A percentile compares a stretch with the other conserved stretches of the same genome.
Evolutionary conservation across 2,329 filamentous ascomycete genomes (phyloP).

Genomic region (Exophiala xenobiotica): DNA sequence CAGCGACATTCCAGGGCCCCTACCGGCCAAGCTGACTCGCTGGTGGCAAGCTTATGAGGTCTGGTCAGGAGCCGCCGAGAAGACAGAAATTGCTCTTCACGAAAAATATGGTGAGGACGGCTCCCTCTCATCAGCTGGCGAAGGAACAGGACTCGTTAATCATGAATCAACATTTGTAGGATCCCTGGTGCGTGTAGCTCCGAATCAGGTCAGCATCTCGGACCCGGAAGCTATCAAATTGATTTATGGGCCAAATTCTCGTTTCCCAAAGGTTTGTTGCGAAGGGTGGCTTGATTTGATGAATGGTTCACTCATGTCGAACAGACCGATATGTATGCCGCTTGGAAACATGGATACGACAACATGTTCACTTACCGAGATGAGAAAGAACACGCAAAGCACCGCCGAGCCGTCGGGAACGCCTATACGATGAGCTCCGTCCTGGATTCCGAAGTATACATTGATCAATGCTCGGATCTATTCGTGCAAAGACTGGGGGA

Average conservation of each 20-base stretch:
- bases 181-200: conserved; percentile 70
- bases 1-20: conserved; percentile 90
- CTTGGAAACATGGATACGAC: conserved; percentile 48
- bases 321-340: too few species aligned
- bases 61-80: not conserved
- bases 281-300: too few species aligned
- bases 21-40: conserved; percentile 63
- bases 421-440: conserved; percentile 52
- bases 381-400: conserved; percentile 69
- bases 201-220: conserved; percentile 70
- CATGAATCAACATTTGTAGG: too few species aligned
- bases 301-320: too few species aligned
- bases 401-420: conserved; percentile 70
- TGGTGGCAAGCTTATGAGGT: not conserved
- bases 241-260: conserved; percentile 81
- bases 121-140: too few species aligned
- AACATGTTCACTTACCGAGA: conserved; percentile 67
- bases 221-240: conserved; percentile 69
- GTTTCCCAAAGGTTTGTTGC: conserved; percentile 75
- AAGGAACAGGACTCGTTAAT: too few species aligned
- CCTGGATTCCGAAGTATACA: conserved; percentile 62
- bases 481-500: conserved; percentile 64
- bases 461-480: conserved; percentile 69
- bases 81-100: not conserved
- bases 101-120: not conserved